Evolutionary conservation across 805 yeast genomes (phyloP).

Genomic region (Ogataea populi-albae): DNA sequence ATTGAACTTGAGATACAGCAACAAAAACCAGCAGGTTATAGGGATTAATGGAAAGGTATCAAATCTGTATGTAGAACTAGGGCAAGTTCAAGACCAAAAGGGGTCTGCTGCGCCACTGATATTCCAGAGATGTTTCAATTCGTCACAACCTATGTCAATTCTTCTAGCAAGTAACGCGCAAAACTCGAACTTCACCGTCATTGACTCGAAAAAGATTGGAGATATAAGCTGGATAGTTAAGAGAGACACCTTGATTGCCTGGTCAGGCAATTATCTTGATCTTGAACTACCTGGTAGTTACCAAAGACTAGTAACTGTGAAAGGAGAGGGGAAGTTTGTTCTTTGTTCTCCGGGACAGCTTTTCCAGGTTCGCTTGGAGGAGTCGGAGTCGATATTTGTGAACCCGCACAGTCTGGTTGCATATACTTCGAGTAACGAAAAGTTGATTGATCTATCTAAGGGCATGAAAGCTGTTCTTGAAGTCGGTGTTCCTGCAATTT

Average conservation of each 20-base stretch:
- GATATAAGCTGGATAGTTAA: constrained; percentile 37
- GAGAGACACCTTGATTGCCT: constrained; percentile 40
- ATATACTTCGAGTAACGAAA: constrained; percentile 16
- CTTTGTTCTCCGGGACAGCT: constrained; percentile 40
- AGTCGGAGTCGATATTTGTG: constrained; percentile 38
- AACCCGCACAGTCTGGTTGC: constrained; percentile 42
- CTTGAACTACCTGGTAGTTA: constrained; percentile 7
- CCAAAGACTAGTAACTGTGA: constrained; percentile 13
- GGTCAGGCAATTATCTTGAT: constrained; percentile 42
- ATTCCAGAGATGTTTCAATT: constrained; percentile 36
- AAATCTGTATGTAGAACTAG: constrained; percentile 29
- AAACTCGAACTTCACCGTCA: constrained; percentile 34
- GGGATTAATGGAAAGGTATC: constrained; percentile 44
- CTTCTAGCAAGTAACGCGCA: constrained; percentile 36
- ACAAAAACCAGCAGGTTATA: constrained; percentile 38
- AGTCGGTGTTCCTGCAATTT: constrained; percentile 24
- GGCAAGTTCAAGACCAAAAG: constrained; percentile 16
- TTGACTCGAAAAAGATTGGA: constrained; percentile 25
- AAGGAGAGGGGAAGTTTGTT: constrained; percentile 41
- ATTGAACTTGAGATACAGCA: constrained; percentile 35
- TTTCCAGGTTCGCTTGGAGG: constrained; percentile 33
- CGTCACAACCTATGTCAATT: constrained; percentile 30
- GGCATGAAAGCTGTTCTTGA: constrained; percentile 22
- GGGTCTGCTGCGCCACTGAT: constrained; percentile 16
- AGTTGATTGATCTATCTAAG: constrained; percentile 6